phyloP scores from a whole-genome alignment of 306 rosid genomes.

The Clitoria ternatea region DNA sequence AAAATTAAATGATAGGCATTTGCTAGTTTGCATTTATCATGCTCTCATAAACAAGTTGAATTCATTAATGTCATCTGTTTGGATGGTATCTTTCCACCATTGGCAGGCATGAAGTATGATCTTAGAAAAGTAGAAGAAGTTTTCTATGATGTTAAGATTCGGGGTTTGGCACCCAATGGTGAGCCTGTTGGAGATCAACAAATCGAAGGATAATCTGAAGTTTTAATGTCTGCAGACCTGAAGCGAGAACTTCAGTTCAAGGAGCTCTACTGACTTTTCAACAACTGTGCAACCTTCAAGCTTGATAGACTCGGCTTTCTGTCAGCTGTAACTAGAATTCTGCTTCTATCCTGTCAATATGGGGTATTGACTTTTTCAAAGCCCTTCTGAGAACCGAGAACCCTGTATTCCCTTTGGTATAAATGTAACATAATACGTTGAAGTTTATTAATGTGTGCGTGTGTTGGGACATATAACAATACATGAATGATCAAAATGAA shows the following conservation, averaged over 20 bases:
- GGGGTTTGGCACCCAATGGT: slow-evolving; percentile 66
- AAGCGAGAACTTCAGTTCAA: not conserved
- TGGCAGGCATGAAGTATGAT: slow-evolving; percentile 93
- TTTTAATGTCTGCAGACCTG: not conserved
- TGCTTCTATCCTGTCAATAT: not conserved
- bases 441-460: not conserved
- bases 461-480: no score
- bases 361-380: not conserved
- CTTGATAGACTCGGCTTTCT: not conserved
- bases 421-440: not conserved
- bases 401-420: not conserved
- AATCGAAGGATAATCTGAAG: slow-evolving; percentile 32
- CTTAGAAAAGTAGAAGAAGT: slow-evolving; percentile 87
- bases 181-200: slow-evolving; percentile 36
- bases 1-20: not conserved
- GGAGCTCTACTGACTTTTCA: not conserved
- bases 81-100: slow-evolving; percentile 4
- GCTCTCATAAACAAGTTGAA: not conserved
- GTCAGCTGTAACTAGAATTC: not conserved
- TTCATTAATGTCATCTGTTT: not conserved
- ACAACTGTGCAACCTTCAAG: not conserved
- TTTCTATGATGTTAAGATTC: slow-evolving; percentile 86
- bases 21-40: not conserved
- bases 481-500: no score
- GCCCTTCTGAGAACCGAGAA: not conserved